phyloP scores from a whole-genome alignment of 2,329 filamentous ascomycete genomes.

The Stachybotrys echinatus region DNA sequence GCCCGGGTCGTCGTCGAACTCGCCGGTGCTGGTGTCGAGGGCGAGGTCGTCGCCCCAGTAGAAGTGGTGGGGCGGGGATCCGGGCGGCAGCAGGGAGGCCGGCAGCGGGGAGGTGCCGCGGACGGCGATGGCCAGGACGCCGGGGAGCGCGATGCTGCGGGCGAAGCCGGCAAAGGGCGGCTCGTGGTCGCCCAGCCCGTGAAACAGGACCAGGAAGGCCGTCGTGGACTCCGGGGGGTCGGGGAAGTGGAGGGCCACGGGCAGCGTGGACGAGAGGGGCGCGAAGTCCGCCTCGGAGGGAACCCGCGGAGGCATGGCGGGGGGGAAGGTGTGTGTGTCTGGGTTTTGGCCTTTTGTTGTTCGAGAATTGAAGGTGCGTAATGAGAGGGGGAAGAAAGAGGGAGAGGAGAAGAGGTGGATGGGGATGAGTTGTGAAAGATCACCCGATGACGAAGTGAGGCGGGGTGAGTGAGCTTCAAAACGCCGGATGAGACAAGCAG shows the following conservation, averaged over 20 bases:
- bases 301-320: constrained; percentile 40
- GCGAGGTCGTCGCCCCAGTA: constrained; percentile 66
- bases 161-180: constrained; percentile 65
- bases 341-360: background rate
- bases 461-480: background rate
- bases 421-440: background rate
- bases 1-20: constrained; percentile 57
- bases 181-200: constrained; percentile 77
- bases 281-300: constrained; percentile 46
- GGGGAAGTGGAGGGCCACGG: constrained; percentile 42
- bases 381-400: background rate
- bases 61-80: constrained; percentile 30
- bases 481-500: too few species aligned
- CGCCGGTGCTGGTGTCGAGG: constrained; percentile 44
- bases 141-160: constrained; percentile 64
- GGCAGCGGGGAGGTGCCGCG: constrained; percentile 67
- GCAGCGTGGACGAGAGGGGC: constrained; percentile 33
- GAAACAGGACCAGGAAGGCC: constrained; percentile 74
- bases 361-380: background rate
- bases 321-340: constrained; percentile 1
- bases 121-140: constrained; percentile 70
- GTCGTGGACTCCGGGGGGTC: constrained; percentile 56
- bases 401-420: background rate
- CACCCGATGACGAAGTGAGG: too few species aligned
- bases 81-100: constrained; percentile 54